Percentiles rank a stretch among this genome's conserved stretches.
Conservation (phyloP, 2,329 filamentous ascomycete species). For the Aspergillus luchuensis region DNA sequence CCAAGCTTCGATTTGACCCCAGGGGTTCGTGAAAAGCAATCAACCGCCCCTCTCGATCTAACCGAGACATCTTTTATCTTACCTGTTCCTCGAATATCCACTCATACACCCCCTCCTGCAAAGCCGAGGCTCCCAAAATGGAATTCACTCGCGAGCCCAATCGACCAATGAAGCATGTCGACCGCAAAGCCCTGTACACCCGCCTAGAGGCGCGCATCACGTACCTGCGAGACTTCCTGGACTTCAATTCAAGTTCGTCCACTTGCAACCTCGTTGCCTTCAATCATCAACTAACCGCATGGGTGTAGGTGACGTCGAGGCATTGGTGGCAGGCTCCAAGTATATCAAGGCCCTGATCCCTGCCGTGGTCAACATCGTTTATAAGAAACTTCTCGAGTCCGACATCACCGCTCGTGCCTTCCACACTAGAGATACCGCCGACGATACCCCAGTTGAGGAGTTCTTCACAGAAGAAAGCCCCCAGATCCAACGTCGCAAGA, state of each 20-base stretch:
- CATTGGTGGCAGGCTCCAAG: slow-evolving; percentile 68
- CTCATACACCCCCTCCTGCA: neutral
- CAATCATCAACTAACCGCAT: slow-evolving; percentile 2
- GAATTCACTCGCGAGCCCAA: slow-evolving; percentile 19
- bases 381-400: slow-evolving; percentile 76
- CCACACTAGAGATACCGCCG: slow-evolving; percentile 61
- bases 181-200: slow-evolving; percentile 71
- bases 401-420: slow-evolving; percentile 82
- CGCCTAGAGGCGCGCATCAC: slow-evolving; percentile 68
- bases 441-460: slow-evolving; percentile 67
- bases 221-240: slow-evolving; percentile 74
- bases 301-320: slow-evolving; percentile 67
- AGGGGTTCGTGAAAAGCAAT: slow-evolving; percentile 10
- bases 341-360: slow-evolving; percentile 83
- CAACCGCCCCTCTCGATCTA: neutral
- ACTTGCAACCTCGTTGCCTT: neutral
- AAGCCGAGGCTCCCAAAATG: slow-evolving; percentile 9
- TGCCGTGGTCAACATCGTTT: slow-evolving; percentile 80
- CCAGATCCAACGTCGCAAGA: slow-evolving; percentile 75
- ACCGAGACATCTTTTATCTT: neutral
- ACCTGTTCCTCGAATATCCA: neutral
- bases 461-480: slow-evolving; percentile 68
- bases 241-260: slow-evolving; percentile 68
- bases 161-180: slow-evolving; percentile 58
- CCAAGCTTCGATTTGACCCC: slow-evolving; percentile 7